Evolutionary conservation across 2,329 filamentous ascomycete genomes (phyloP), one percentile per base, ranked within the genome.

Genomic region (Arthrobotrys iridis): DNA sequence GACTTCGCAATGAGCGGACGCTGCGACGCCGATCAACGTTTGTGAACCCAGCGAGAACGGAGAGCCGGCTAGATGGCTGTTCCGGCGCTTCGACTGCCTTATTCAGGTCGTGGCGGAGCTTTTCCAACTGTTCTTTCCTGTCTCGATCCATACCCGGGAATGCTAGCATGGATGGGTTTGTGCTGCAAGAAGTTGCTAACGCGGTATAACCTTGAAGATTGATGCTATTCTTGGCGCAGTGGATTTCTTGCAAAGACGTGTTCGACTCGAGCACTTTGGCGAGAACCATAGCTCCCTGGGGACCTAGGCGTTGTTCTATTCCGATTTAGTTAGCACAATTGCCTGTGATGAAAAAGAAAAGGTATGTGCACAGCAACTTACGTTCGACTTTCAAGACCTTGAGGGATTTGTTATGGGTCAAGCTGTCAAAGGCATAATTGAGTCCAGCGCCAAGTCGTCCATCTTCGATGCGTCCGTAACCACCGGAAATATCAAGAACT

Each of bases 221-320:
- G 65, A 91, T 90, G 64, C 88, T 88, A 79, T 92, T 92, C 80
- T 90, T 88, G 76, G 90, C 89, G 80, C 90, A 92, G 78, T 91
- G 85, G 4, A 92, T 84, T 79, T 91, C 88, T 24, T 86, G 84
- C 3, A 92, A 82, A 0, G 86, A 87, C 1, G 81, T 84, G 78
- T 92, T 92, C 75, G 85, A 85, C 78, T 89, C 88, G 35, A 92
- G 82, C 13, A 92, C 89, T 15, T 90, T 89, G 1, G 89, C 87
- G 35, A 92, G 83, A 0, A 89, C 90, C 79, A 87, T 90, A 2
- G 90, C 89, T 30, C 90, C 90, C 81, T 89, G 88, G 20, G 91
- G 81, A 2, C 90, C 90, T 4, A 92, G 85, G 77, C 88, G 89
- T 82, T 92, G 90, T 80, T 89, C 78, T 79, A 75, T 70, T 28